phyloP scores from a whole-genome alignment of 2,329 filamentous ascomycete species.

The Alternaria sp. region DNA sequence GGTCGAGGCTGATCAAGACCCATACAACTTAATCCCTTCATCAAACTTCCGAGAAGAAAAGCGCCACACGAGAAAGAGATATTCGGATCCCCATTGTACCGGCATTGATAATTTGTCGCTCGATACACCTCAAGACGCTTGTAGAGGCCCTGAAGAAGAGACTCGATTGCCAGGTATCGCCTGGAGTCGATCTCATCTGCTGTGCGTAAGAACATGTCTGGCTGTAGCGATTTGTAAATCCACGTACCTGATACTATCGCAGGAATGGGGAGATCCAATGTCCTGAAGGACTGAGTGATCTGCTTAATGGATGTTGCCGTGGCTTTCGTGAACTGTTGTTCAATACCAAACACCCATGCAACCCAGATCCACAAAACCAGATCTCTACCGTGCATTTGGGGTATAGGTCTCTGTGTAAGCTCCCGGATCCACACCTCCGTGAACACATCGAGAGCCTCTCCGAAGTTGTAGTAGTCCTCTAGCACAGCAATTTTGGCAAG shows the following conservation, averaged over 20 bases:
- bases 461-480: conserved; percentile 1
- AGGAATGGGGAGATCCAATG: neutral
- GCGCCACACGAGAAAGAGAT: neutral
- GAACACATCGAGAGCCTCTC: neutral
- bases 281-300: neutral
- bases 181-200: neutral
- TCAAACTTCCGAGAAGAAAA: neutral
- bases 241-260: neutral
- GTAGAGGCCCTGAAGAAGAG: neutral
- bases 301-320: neutral
- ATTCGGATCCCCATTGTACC: rapidly evolving
- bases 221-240: neutral
- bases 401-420: neutral
- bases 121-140: neutral
- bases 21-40: neutral
- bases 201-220: neutral
- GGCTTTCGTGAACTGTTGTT: neutral
- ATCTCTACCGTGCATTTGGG: neutral
- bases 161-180: neutral
- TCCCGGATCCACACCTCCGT: neutral
- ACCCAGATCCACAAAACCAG: neutral
- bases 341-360: neutral
- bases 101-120: neutral
- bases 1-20: neutral
- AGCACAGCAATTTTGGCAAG: neutral